Evolutionary conservation across 1,139 yeast species (phyloP).

Genomic region (Protomyces arabidopsidicola): DNA sequence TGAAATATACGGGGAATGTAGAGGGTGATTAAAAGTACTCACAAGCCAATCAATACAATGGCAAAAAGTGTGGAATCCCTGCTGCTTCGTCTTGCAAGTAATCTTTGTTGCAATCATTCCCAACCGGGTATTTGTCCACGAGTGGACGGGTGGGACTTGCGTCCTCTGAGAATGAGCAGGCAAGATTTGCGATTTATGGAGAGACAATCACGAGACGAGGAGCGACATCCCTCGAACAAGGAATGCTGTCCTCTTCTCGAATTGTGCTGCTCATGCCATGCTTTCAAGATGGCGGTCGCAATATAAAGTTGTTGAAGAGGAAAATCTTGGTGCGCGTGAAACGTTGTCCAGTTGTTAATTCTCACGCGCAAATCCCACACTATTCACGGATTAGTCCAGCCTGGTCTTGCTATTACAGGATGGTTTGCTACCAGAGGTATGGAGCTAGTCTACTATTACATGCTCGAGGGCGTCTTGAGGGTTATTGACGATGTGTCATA

Average conservation of each 20-base stretch:
- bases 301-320: neutral
- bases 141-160: neutral
- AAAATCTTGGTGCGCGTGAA: neutral
- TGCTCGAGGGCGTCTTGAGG: neutral
- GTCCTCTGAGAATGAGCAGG: slow-evolving; percentile 3
- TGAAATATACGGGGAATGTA: neutral
- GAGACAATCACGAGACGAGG: too few relatives aligned
- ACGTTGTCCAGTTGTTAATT: too few relatives aligned
- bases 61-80: slow-evolving; percentile 1
- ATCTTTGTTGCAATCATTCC: slow-evolving; percentile 1
- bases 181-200: neutral
- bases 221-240: too few relatives aligned
- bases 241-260: too few relatives aligned
- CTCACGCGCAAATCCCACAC: too few relatives aligned
- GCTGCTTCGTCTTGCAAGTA: neutral
- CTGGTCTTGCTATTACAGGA: neutral
- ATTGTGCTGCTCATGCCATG: too few relatives aligned
- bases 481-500: too few relatives aligned
- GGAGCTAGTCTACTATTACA: neutral
- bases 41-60: neutral
- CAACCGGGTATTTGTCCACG: neutral
- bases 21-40: slow-evolving; percentile 1
- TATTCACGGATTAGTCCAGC: too few relatives aligned
- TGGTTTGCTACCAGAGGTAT: neutral
- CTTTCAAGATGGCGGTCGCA: too few relatives aligned